These are phyloP conservation scores for Phylloporus scabripes DNA, from an alignment of 768 basidiomycete genomes.

Conservation along the genomic window DNA sequence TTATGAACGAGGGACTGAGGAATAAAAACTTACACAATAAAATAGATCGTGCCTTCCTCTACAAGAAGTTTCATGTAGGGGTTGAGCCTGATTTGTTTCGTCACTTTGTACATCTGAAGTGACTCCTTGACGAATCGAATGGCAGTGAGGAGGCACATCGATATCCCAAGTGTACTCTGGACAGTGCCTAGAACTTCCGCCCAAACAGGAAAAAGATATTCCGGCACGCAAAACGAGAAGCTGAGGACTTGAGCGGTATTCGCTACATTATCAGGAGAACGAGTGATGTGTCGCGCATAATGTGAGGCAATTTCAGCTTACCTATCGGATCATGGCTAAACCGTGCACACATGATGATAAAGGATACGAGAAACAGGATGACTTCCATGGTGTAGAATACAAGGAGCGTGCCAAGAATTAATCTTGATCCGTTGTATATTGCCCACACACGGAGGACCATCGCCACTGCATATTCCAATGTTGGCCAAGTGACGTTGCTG, in stretches of 20 bases:
- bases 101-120: background rate
- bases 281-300: background rate
- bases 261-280: background rate
- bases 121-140: background rate
- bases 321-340: too few relatives aligned
- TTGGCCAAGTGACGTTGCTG: too few relatives aligned
- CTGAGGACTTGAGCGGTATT: background rate
- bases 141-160: background rate
- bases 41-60: background rate
- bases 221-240: background rate
- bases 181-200: background rate
- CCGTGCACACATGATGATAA: too few relatives aligned
- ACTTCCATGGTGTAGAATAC: background rate
- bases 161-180: background rate
- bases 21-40: background rate
- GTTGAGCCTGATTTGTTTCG: background rate
- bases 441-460: background rate
- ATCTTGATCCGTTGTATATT: background rate
- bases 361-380: background rate
- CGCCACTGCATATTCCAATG: background rate
- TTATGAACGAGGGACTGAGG: background rate
- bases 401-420: too few relatives aligned
- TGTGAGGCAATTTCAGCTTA: too few relatives aligned
- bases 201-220: background rate
- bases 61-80: background rate